Conservation (phyloP, 352 stramenopile genomes). For the Pythium biforme region DNA sequence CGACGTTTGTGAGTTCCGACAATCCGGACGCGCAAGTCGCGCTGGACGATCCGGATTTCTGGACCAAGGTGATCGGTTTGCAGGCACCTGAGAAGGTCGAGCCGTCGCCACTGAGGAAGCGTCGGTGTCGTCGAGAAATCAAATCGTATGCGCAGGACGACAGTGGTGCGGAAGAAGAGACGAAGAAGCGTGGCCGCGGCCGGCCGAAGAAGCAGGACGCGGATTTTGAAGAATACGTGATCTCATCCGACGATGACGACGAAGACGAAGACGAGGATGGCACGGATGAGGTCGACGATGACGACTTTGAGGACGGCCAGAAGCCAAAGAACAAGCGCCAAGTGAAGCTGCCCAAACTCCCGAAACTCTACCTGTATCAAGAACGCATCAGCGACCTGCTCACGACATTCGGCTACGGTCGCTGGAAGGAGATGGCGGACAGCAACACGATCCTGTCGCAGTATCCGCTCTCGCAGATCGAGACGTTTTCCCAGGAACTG, state of each 20-base stretch:
- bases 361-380: slow-evolving; percentile 40
- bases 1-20: slow-evolving; percentile 88
- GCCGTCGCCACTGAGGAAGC: slow-evolving; percentile 72
- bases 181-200: slow-evolving; percentile 19
- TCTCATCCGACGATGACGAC: slow-evolving; percentile 54
- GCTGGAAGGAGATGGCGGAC: slow-evolving; percentile 72
- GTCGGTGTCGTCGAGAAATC: slow-evolving; percentile 61
- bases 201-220: slow-evolving; percentile 34
- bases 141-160: slow-evolving; percentile 78
- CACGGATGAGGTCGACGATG: slow-evolving; percentile 42
- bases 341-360: slow-evolving; percentile 4
- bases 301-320: slow-evolving; percentile 44
- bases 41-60: slow-evolving; percentile 93
- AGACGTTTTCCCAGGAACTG: slow-evolving; percentile 46
- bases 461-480: slow-evolving; percentile 48
- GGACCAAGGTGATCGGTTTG: slow-evolving; percentile 92
- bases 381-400: slow-evolving; percentile 53
- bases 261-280: slow-evolving; percentile 61
- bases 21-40: slow-evolving; percentile 88
- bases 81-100: slow-evolving; percentile 71
- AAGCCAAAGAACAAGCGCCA: slow-evolving; percentile 32
- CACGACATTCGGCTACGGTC: slow-evolving; percentile 72
- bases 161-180: slow-evolving; percentile 48
- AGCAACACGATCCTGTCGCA: slow-evolving; percentile 28
- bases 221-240: slow-evolving; percentile 72